Conservation (phyloP, 2,329 filamentous ascomycete genomes). For the Aspergillus viridinutans region DNA sequence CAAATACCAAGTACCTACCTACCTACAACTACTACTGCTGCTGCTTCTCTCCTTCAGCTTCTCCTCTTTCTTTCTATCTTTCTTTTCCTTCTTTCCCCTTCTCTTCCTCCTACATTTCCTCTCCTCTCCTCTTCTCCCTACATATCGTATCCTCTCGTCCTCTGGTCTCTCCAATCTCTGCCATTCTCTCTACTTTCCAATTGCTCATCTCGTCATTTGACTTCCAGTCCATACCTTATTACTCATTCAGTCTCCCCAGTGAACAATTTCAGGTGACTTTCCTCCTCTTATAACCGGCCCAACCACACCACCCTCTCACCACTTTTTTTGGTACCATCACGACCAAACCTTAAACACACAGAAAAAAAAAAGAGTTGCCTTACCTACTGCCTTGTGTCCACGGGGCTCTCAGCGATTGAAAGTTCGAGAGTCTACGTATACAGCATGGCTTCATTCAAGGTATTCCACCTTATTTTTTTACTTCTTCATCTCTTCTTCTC, state of each 20-base stretch:
- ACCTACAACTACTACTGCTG: conserved; percentile 2
- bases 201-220: not conserved
- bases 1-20: conserved; percentile 7
- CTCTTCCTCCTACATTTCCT: conserved; percentile 10
- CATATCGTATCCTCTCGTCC: conserved; percentile 3
- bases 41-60: conserved; percentile 18
- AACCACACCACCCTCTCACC: not conserved
- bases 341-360: not conserved
- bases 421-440: conserved; percentile 27
- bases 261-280: not conserved
- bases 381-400: not conserved
- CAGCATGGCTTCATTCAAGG: conserved; percentile 40
- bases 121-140: conserved; percentile 7
- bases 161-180: conserved; percentile 5
- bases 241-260: not conserved
- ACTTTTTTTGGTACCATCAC: conserved; percentile 6
- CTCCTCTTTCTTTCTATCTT: conserved; percentile 16
- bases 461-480: conserved; percentile 12
- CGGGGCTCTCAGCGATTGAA: conserved; percentile 25
- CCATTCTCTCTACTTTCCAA: conserved; percentile 5
- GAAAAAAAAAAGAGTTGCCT: not conserved
- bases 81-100: conserved; percentile 12
- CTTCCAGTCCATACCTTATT: not conserved
- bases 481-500: not conserved
- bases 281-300: conserved; percentile 7